Conservation (phyloP, 768 basidiomycete species). For the Tephrocybe sp. region DNA sequence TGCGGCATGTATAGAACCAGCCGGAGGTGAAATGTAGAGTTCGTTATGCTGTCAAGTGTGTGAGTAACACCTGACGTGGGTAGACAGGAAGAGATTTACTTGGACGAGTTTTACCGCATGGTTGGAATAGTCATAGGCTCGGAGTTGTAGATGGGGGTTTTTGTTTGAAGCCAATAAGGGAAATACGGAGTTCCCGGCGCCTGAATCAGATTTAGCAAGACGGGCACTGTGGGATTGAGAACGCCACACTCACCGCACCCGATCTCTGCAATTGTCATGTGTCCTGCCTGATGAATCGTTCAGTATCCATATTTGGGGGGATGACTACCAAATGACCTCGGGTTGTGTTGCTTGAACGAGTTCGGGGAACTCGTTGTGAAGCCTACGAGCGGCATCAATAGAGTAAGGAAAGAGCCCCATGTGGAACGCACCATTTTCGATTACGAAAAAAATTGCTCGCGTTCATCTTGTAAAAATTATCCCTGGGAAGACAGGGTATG, state of each 20-base stretch:
- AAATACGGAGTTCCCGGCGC: constrained; percentile 93
- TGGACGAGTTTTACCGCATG: constrained; percentile 90
- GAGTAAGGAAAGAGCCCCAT: not conserved
- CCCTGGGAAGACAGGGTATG: constrained; percentile 52
- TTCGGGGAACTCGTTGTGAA: constrained; percentile 94
- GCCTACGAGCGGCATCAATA: constrained; percentile 41
- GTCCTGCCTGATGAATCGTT: constrained; percentile 64
- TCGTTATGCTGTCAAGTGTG: constrained; percentile 54
- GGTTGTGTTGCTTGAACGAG: constrained; percentile 66
- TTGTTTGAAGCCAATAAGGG: constrained; percentile 81
- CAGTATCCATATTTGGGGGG: constrained; percentile 9
- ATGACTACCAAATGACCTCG: constrained; percentile 41
- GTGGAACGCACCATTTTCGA: constrained; percentile 67
- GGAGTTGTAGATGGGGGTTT: constrained; percentile 72
- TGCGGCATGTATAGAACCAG: constrained; percentile 70
- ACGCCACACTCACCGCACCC: constrained; percentile 73
- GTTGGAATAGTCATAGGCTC: constrained; percentile 88
- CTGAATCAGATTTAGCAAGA: constrained; percentile 34
- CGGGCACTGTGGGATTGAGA: not conserved
- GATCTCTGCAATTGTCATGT: constrained; percentile 75
- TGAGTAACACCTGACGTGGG: not conserved
- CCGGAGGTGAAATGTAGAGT: constrained; percentile 62
- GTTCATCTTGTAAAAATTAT: constrained; percentile 89
- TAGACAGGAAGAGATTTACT: too few species aligned
- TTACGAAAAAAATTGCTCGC: constrained; percentile 90